These are phyloP conservation scores for Lipomyces mesembrius DNA, from an alignment of 805 yeast genomes.

Conservation along the genomic window DNA sequence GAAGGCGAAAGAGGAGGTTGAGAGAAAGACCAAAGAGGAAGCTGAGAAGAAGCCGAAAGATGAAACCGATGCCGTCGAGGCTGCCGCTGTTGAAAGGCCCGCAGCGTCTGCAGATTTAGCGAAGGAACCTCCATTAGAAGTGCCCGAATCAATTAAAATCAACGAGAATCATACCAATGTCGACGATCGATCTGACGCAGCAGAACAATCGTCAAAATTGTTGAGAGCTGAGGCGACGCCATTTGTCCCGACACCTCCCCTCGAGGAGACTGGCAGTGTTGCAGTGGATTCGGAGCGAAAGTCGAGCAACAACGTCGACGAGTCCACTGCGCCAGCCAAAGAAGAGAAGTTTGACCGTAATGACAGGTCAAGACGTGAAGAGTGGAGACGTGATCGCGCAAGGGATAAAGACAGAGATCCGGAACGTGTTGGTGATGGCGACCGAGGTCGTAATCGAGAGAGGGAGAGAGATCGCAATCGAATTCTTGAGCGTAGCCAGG, in stretches of 20 bases:
- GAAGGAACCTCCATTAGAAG: conserved; percentile 3
- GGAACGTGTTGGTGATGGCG: conserved; percentile 16
- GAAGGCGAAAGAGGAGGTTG: conserved; percentile 1
- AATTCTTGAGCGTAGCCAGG: conserved; percentile 3
- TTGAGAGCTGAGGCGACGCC: conserved; percentile 6
- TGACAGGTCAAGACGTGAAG: conserved; percentile 7
- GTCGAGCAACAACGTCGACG: background rate
- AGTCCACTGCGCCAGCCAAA: background rate
- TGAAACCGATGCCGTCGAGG: background rate
- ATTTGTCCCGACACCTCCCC: background rate
- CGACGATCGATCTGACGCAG: background rate
- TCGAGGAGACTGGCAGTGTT: background rate
- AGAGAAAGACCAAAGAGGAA: conserved; percentile 3
- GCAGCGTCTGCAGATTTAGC: conserved; percentile 6
- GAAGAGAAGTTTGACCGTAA: background rate
- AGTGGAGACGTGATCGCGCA: conserved; percentile 3
- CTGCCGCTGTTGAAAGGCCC: background rate
- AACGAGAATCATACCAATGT: background rate
- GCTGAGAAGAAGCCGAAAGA: background rate
- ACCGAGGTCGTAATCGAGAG: conserved; percentile 15
- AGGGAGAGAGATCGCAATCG: conserved; percentile 8
- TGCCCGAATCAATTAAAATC: background rate
- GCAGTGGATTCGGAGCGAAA: background rate
- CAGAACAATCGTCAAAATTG: background rate
- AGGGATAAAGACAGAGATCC: conserved; percentile 17